Base-by-base conservation (phyloP, 805 yeast species). In the Yamadazyma sp. region DNA sequence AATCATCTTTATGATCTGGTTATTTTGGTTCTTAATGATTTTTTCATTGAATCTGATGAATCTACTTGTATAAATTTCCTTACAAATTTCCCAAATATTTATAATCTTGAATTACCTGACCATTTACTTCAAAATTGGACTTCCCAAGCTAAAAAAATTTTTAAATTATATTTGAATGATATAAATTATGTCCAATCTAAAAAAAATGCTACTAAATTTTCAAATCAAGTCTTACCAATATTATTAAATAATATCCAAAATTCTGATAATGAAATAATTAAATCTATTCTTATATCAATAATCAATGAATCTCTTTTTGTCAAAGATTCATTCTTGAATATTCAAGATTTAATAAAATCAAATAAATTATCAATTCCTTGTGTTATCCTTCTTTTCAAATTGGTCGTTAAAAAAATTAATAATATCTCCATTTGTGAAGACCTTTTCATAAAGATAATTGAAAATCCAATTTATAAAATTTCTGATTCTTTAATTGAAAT, bases 401-500 rank as follows among this genome's bases (percentile, higher is more conserved):
- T 48, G 36, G 56, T 46, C 48, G 65, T 58, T 33, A 50, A 48
- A 27, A 57, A 33, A 30, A 57, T 40, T 43, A 66, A 52, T 31
- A 65, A 70, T 30, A 55, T 69, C 20, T 31, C 47, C 0, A 50
- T 62, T 3, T 58, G 80, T 29, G 86, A 82, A 52, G 54, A 60
- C 2, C 47, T 76, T 1, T 80, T 70, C 49, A 53, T 60, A n/a
- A 39, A 55, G 2, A 60, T 81, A 7, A 62, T 68, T 3, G 33
- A 39, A 7, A 33, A 28, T 0, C 40, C 52, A 2, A 48, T 57
- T n/a, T n/a, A n/a, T n/a, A n/a, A n/a, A n/a, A n/a, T n/a, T n/a
- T 56, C 79, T 0, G 69, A 73, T n/a, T 26, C 44, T 0, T 50
- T 80, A 14, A 56, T 82, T 26, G 54, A 55, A 6, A 58, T 62